These are phyloP conservation scores for Talaromyces marneffei DNA, from an alignment of 2,329 filamentous ascomycete genomes.

Conservation along the genomic window DNA sequence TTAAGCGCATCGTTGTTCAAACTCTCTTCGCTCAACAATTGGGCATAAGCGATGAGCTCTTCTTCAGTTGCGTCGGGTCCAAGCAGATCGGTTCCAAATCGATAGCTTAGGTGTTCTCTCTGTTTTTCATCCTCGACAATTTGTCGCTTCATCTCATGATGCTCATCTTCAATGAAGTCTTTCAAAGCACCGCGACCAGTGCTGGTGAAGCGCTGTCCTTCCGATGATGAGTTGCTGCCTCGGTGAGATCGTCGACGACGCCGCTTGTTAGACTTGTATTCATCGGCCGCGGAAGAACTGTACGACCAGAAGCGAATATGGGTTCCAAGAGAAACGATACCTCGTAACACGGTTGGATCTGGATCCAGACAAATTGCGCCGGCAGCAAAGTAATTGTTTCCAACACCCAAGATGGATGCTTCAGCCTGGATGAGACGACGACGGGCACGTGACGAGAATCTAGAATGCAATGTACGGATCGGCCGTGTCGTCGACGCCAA, in stretches of 20 bases:
- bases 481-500: constrained; percentile 72
- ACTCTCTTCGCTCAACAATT: constrained; percentile 56
- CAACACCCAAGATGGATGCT: constrained; percentile 60
- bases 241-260: constrained; percentile 64
- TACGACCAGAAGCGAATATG: constrained; percentile 92
- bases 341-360: constrained; percentile 76
- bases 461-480: constrained; percentile 78
- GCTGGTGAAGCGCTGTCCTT: constrained; percentile 53
- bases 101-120: constrained; percentile 62
- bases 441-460: constrained; percentile 74
- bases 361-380: constrained; percentile 82
- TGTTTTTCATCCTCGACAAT: constrained; percentile 62
- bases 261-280: constrained; percentile 72
- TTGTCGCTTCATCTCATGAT: constrained; percentile 70
- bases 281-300: constrained; percentile 69
- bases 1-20: constrained; percentile 47
- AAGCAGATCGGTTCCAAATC: constrained; percentile 77
- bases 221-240: constrained; percentile 52
- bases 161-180: constrained; percentile 81
- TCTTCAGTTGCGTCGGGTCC: constrained; percentile 54
- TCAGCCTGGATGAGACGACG: constrained; percentile 65
- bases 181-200: constrained; percentile 64
- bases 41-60: constrained; percentile 58
- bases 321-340: constrained; percentile 79
- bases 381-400: constrained; percentile 72